These are phyloP conservation scores for Aspergillus sp. DNA, from an alignment of 2,329 filamentous ascomycete genomes.

Conservation along the genomic window DNA sequence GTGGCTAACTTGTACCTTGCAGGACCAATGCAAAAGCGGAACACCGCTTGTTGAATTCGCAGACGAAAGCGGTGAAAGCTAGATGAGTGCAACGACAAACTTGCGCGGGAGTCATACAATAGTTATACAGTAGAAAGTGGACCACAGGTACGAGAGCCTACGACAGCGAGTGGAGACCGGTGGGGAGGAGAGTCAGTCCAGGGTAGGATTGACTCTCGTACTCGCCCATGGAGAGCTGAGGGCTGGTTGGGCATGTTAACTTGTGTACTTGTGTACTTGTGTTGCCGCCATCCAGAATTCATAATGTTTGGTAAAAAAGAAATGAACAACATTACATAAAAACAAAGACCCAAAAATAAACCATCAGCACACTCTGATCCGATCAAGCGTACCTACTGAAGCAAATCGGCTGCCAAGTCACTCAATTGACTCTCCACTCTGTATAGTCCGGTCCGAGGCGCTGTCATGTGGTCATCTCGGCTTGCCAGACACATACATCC, in stretches of 20 bases:
- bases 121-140: too few species aligned
- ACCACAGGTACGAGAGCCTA: neutral
- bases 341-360: neutral
- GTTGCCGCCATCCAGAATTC: neutral
- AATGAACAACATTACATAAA: neutral
- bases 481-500: neutral
- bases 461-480: conserved; percentile 1
- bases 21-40: conserved; percentile 78
- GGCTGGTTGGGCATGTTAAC: too few species aligned
- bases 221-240: too few species aligned
- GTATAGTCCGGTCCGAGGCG: neutral
- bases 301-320: neutral
- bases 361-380: neutral
- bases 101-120: neutral
- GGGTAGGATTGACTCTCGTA: too few species aligned
- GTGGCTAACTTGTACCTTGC: conserved; percentile 26
- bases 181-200: neutral
- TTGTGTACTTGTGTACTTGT: too few species aligned
- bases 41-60: conserved; percentile 74
- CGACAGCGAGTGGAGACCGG: neutral
- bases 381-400: neutral
- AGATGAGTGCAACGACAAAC: neutral
- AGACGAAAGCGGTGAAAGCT: conserved; percentile 37
- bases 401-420: neutral
- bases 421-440: neutral